Evolutionary conservation across 2,329 filamentous ascomycete genomes (phyloP).

Genomic region (Ophiostoma sp.): DNA sequence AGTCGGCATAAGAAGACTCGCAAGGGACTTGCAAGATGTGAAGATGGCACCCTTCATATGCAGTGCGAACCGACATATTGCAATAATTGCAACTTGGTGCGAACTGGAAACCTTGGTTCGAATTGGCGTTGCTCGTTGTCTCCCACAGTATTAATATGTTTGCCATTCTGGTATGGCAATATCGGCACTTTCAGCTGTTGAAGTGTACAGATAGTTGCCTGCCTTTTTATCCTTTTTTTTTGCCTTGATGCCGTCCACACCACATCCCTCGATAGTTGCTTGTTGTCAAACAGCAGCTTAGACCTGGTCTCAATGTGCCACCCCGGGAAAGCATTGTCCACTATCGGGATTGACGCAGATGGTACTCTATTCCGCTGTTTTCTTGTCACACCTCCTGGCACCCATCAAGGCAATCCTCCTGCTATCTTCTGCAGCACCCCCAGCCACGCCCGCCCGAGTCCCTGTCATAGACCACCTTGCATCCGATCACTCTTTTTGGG

Average conservation of each 20-base stretch:
- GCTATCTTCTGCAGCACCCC: background rate
- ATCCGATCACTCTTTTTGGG: background rate
- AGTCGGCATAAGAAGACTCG: no score
- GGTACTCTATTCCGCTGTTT: background rate
- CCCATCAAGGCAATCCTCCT: background rate
- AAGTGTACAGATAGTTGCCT: no score
- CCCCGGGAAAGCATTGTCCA: background rate
- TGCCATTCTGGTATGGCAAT: no score
- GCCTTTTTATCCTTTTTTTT: no score
- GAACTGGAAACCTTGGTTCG: no score
- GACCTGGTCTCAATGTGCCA: background rate
- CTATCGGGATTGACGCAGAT: background rate
- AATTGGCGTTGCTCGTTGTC: no score
- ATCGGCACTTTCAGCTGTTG: no score
- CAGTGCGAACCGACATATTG: no score
- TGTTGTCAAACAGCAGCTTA: background rate
- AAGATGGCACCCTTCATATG: no score
- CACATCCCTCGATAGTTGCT: background rate
- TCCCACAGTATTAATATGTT: no score
- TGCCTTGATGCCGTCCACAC: background rate
- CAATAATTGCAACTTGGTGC: no score
- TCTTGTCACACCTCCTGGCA: background rate
- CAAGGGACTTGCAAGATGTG: no score
- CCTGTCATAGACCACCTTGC: background rate
- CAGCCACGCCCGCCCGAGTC: background rate